A percentile compares a stretch with the other conserved stretches of the same genome.
Evolutionary conservation across 495 filamentous ascomycete species (phyloP).

Genomic region (Lasiosphaeris hirsuta): DNA sequence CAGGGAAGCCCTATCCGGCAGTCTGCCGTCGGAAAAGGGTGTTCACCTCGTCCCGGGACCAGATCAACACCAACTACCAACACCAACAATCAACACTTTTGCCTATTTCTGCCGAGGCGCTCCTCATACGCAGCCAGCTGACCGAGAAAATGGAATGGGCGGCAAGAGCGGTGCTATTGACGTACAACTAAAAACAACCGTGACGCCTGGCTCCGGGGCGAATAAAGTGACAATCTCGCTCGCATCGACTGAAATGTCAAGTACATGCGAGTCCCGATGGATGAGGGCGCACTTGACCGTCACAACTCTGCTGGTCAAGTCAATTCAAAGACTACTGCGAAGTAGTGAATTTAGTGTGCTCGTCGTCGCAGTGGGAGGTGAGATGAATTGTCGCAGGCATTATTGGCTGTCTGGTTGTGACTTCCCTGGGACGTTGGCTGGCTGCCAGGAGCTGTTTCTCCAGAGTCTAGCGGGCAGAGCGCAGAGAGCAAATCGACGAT

Average conservation of each 20-base stretch:
- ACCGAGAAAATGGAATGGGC: too few species aligned
- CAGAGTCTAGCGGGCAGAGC: slow-evolving; percentile 6
- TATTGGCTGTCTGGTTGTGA: slow-evolving; percentile 14
- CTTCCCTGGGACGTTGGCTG: background rate
- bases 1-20: slow-evolving; percentile 15
- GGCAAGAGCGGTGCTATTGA: too few species aligned
- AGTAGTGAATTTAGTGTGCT: background rate
- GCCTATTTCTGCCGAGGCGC: background rate
- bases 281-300: background rate
- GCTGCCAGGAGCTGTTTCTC: background rate
- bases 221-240: too few species aligned
- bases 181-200: too few species aligned
- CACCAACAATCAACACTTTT: background rate
- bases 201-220: too few species aligned
- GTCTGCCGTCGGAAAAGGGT: background rate
- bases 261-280: background rate
- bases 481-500: slow-evolving; percentile 6
- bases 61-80: slow-evolving; percentile 5
- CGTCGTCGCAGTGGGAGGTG: slow-evolving; percentile 8
- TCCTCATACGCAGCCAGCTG: too few species aligned
- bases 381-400: slow-evolving; percentile 21
- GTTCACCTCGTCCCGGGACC: background rate
- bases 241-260: background rate
- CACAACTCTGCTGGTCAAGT: background rate
- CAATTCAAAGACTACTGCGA: background rate